Evolutionary conservation across 495 filamentous ascomycete species (phyloP).

Genomic region (Podospora bellae-mahoneyi): DNA sequence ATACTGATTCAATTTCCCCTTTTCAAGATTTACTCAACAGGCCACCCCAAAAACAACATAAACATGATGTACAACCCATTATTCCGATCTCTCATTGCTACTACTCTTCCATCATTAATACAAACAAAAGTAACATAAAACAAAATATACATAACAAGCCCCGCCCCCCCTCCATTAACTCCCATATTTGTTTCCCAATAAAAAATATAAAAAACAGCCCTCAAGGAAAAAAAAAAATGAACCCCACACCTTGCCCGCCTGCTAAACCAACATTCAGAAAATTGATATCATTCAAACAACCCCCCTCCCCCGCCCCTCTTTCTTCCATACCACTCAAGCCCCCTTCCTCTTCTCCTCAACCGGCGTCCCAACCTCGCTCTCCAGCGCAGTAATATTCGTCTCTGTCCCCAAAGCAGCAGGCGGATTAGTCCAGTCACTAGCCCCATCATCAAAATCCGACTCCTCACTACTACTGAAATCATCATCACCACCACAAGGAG

Average conservation of each 20-base stretch:
- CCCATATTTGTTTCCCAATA: background rate
- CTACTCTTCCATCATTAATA: constrained; percentile 1
- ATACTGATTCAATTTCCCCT: background rate
- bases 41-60: background rate
- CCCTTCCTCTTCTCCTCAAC: constrained; percentile 12
- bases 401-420: constrained; percentile 31
- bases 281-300: background rate
- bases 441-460: constrained; percentile 27
- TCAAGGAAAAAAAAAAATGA: too few relatives aligned
- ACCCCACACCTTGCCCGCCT: background rate
- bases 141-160: background rate
- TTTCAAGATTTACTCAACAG: background rate
- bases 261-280: background rate
- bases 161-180: background rate
- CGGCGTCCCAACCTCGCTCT: constrained; percentile 10
- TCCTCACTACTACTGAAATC: constrained; percentile 13
- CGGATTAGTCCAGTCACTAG: constrained; percentile 38
- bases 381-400: constrained; percentile 10
- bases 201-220: background rate
- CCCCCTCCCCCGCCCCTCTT: too few relatives aligned
- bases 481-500: constrained; percentile 38
- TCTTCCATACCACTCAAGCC: background rate
- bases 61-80: background rate
- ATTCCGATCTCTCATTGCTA: background rate
- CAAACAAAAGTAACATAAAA: background rate